Conservation (phyloP, 352 stramenopile species). For the Pythium folliculosum region DNA sequence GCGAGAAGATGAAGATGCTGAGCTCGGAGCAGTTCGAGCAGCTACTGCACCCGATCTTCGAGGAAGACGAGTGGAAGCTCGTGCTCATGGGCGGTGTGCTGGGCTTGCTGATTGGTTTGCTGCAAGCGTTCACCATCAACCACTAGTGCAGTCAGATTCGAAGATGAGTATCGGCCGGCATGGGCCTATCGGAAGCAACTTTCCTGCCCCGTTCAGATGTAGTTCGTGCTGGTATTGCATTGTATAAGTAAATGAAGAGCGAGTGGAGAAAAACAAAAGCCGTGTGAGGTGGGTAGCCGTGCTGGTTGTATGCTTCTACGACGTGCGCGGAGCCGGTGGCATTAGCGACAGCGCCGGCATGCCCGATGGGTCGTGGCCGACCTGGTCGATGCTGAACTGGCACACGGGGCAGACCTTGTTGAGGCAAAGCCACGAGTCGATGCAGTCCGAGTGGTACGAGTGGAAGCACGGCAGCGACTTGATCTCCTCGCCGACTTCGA, state of each 20-base stretch:
- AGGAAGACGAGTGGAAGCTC: conserved; percentile 98
- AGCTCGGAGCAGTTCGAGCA: conserved; percentile 93
- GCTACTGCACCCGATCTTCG: conserved; percentile 97
- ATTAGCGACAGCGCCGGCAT: conserved; percentile 17
- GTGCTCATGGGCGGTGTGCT: conserved; percentile 96
- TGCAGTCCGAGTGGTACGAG: conserved; percentile 92
- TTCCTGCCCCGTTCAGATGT: not conserved
- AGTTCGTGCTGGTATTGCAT: conserved; percentile 1
- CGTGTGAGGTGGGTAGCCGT: not conserved
- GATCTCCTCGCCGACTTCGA: conserved; percentile 89
- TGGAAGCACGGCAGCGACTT: conserved; percentile 94
- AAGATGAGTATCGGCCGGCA: not conserved
- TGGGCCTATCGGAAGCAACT: not conserved
- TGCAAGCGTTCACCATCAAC: conserved; percentile 92
- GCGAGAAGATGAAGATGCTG: conserved; percentile 91
- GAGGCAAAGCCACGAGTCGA: conserved; percentile 91
- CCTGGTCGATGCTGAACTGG: conserved; percentile 78
- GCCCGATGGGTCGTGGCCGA: conserved; percentile 15
- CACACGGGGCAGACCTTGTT: conserved; percentile 92
- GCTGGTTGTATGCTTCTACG: not conserved
- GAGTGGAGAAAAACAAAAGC: not conserved
- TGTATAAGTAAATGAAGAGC: conserved; percentile 16
- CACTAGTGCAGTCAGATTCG: conserved; percentile 38
- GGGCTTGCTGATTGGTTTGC: conserved; percentile 88
- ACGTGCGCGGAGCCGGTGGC: conserved; percentile 7